Base-by-base conservation (phyloP, 1,139 yeast genomes). In the Trichomonascaceae sp. region DNA sequence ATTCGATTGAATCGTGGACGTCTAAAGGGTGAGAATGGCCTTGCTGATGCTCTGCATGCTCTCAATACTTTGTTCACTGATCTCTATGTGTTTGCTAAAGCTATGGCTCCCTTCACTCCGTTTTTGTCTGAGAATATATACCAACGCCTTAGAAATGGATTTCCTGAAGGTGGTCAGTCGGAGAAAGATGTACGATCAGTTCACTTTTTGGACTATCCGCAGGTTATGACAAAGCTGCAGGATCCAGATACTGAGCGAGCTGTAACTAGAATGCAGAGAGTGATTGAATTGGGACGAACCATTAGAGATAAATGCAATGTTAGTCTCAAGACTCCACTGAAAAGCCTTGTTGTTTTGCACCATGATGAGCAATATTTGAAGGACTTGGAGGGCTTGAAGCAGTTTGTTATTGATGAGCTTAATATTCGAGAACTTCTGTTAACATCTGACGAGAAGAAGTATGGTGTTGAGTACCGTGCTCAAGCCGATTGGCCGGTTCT, bases 31-130 rank as follows among this genome's bases (percentile, higher is more conserved):
- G 90, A 85, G 67, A 85, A 81, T 56, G 96, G 95, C 59, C 74
- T 81, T 53, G 85, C 84, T 52, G 99, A 95, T 69, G 86, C 97
- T 64, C 73, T 82, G 63, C 80, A 80, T 68, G 96, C 96, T 51
- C 81, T 95, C 68, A 93, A 93, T 74, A 87, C 97, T 19, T 78
- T 95, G 70, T 83, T 89, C 56, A 96, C 89, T 71, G 96, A 96
- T 38, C 77, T 91, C 63, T 86, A 87, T 70, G 89, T 89, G 45
- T 83, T 95, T 66, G 87, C 84, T 48, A 83, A 97, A 70, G 95
- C 96, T 49, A 91, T 95, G 97, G 98, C 99, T 57, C 99, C 99
- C 60, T 95, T 95, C 75, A 90, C 98, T 53, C 99, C 99, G 59
- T 95, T 85, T 79, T 78, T 95, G 71, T 79, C 98, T 53, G 99